Conservation (phyloP, 2,329 filamentous ascomycete genomes). For the Xylariaceae sp. region DNA sequence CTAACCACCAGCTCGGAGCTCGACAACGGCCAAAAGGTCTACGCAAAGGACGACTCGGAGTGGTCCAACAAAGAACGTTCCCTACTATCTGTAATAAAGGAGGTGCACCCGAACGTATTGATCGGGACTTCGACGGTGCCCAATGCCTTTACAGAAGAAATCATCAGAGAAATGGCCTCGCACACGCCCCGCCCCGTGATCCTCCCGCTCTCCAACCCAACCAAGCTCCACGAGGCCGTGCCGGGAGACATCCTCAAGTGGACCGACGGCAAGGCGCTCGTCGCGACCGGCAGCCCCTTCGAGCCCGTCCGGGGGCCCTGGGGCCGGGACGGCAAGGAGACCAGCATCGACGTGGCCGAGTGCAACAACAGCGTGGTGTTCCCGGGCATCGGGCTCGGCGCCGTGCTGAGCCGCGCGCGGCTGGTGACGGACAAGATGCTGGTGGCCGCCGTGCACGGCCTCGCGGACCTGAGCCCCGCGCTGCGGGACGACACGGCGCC, state of each 20-base stretch:
- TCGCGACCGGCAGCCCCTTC: constrained; percentile 86
- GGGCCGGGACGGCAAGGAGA: constrained; percentile 52
- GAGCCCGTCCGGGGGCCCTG: constrained; percentile 69
- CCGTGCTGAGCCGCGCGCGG: constrained; percentile 70
- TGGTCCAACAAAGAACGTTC: constrained; percentile 65
- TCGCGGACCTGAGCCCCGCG: constrained; percentile 75
- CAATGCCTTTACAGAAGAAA: constrained; percentile 74
- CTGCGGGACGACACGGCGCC: constrained; percentile 66
- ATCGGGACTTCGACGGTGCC: constrained; percentile 85
- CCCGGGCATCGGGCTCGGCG: constrained; percentile 83
- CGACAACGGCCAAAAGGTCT: constrained; percentile 70
- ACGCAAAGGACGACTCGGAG: constrained; percentile 66
- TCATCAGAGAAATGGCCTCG: constrained; percentile 76
- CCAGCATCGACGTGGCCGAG: constrained; percentile 66
- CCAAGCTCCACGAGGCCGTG: constrained; percentile 79
- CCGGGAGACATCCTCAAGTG: constrained; percentile 78
- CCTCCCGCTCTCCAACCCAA: constrained; percentile 86
- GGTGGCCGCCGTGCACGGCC: constrained; percentile 76
- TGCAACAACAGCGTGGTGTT: constrained; percentile 91
- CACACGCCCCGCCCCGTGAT: constrained; percentile 76
- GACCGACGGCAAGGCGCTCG: constrained; percentile 78
- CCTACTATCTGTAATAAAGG: constrained; percentile 70
- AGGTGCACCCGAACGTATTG: constrained; percentile 78
- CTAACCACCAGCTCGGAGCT: constrained; percentile 67
- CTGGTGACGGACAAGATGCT: constrained; percentile 79